Evolutionary conservation across 2,329 filamentous ascomycete genomes (phyloP), one percentile per base, ranked within the genome.

Genomic region (Phyllosticta citrichinensis): DNA sequence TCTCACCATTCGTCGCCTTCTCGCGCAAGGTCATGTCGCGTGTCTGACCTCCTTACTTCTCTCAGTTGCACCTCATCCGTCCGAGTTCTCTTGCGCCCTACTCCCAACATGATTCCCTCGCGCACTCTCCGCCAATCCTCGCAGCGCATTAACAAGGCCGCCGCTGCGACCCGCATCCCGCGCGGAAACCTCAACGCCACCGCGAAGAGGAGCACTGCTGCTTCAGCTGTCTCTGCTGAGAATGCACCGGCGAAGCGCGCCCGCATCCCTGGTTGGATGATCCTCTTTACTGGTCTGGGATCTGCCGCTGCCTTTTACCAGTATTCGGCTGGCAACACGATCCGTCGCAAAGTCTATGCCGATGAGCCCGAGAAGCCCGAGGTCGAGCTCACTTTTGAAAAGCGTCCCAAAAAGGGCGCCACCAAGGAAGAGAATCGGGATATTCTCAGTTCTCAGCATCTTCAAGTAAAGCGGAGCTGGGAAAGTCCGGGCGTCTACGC

Each of bases 401-500:
- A 86, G 70, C 75, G 83, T 24, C 80, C 85, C 64, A 79, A 80
- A 63, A 77, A 76, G 61, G 71, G 76, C 2, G 67, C 68, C 1
- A 86, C 84, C 6, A 84, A 84, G 65, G 89, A 92, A 72, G 87
- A 91, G 65, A 86, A 87, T 64, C 77, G 88, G 62, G 88, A 91
- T 60, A 75, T 88, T 62, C 84, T 96, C 66, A 93, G 88, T 70
- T 89, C 88, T 11, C 90, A 96, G 71, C 91, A 96, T 75, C 76
- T 90, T 5, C 93, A 97, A 76, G 88, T 96, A 62, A 91, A 89
- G 76, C 85, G 84, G 70, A 95, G 89, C 74, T 82, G 84, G 79
- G 84, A 85, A 74, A 86, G 89, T 63, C 93, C 94, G 0, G 94
- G 92, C 1, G 88, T 97, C 0, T 97, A 96, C 74, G 85, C 88